Conservation (phyloP, 2,329 filamentous ascomycete species). For the Keithomyces neogunnii region DNA sequence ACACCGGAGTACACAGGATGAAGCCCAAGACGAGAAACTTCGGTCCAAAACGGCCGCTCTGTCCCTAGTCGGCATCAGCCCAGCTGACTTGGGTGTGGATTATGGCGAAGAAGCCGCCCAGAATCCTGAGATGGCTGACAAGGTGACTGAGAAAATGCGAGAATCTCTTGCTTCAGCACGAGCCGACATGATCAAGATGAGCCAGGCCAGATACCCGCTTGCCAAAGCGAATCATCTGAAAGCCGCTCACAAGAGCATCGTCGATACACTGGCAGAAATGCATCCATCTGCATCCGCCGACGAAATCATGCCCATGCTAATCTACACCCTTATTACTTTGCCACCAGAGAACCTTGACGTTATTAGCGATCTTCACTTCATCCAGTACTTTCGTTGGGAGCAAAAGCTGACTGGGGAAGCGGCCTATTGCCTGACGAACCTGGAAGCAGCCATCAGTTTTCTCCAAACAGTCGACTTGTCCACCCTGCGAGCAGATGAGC, state of each 20-base stretch:
- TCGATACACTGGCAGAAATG: slow-evolving; percentile 68
- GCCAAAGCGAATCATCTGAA: slow-evolving; percentile 88
- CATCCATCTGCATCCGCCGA: slow-evolving; percentile 83
- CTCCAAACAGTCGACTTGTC: slow-evolving; percentile 91
- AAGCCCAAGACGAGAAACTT: slow-evolving; percentile 88
- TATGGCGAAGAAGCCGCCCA: slow-evolving; percentile 49
- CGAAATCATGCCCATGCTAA: slow-evolving; percentile 93
- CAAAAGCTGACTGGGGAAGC: slow-evolving; percentile 86
- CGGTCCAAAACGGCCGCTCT: slow-evolving; percentile 89
- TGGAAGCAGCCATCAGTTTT: slow-evolving; percentile 91
- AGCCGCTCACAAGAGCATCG: slow-evolving; percentile 84
- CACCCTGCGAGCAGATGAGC: slow-evolving; percentile 74
- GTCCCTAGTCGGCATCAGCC: slow-evolving; percentile 81
- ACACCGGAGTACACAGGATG: slow-evolving; percentile 85
- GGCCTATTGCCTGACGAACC: slow-evolving; percentile 90
- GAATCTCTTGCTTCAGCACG: slow-evolving; percentile 64
- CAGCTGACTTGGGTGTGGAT: slow-evolving; percentile 76
- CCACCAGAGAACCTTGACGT: slow-evolving; percentile 78
- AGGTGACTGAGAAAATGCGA: slow-evolving; percentile 59
- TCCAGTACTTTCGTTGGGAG: slow-evolving; percentile 81
- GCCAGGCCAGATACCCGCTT: slow-evolving; percentile 75
- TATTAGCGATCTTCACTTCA: slow-evolving; percentile 91
- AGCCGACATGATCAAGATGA: slow-evolving; percentile 67
- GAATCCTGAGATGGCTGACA: slow-evolving; percentile 47
- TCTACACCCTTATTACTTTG: slow-evolving; percentile 89